These are phyloP conservation scores for Brassica cretica DNA, from an alignment of 345 rosid species.

Conservation along the genomic window DNA sequence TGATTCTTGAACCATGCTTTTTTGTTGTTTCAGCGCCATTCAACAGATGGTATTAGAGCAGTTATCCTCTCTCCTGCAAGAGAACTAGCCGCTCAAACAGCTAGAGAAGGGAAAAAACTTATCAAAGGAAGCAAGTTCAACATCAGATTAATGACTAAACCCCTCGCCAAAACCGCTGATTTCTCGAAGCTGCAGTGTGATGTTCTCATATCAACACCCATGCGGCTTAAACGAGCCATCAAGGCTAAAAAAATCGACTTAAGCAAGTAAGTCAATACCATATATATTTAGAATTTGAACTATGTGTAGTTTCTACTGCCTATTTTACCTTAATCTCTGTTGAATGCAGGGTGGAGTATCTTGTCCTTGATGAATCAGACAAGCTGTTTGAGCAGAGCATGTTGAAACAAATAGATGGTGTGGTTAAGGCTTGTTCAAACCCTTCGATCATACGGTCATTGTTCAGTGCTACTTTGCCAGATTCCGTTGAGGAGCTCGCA, in stretches of 20 bases:
- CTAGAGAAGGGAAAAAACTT: constrained; percentile 85
- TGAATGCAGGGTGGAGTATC: constrained; percentile 77
- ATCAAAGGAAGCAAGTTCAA: constrained; percentile 73
- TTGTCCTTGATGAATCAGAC: constrained; percentile 96
- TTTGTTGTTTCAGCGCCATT: constrained; percentile 46
- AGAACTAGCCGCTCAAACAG: constrained; percentile 87
- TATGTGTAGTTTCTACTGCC: background rate
- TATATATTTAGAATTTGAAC: background rate
- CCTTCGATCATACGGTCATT: constrained; percentile 79
- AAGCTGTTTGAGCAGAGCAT: constrained; percentile 92
- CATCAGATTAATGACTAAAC: constrained; percentile 76
- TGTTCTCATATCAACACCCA: constrained; percentile 83
- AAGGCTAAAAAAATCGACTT: constrained; percentile 71
- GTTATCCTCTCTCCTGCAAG: constrained; percentile 87
- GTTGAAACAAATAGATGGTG: constrained; percentile 82
- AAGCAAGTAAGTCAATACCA: constrained; percentile 60
- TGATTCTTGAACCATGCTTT: constrained; percentile 23
- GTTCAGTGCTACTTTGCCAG: constrained; percentile 98
- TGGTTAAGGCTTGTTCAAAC: constrained; percentile 89
- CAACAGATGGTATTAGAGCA: constrained; percentile 75
- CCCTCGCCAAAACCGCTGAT: constrained; percentile 58
- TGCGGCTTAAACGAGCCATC: constrained; percentile 67
- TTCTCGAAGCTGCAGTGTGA: constrained; percentile 74
- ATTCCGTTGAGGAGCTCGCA: constrained; percentile 92
- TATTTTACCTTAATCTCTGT: constrained; percentile 11